phyloP scores from a whole-genome alignment of 2,329 filamentous ascomycete genomes.

The Sarocladiaceae sp. region DNA sequence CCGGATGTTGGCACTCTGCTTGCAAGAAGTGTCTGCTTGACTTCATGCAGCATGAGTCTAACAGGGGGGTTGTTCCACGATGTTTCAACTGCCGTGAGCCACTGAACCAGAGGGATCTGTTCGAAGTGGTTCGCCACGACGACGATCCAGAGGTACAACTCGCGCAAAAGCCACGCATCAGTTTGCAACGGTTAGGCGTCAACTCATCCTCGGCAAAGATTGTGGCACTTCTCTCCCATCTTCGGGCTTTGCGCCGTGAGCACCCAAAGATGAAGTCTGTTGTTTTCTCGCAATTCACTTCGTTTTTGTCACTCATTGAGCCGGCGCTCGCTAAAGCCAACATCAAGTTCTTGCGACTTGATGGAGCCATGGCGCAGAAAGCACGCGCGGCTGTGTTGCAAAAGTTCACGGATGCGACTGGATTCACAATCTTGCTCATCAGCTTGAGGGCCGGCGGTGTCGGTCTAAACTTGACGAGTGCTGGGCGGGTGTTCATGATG shows the following conservation, averaged over 20 bases:
- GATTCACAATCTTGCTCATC: slow-evolving; percentile 71
- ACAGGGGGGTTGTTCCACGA: slow-evolving; percentile 66
- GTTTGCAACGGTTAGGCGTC: slow-evolving; percentile 52
- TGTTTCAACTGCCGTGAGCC: slow-evolving; percentile 88
- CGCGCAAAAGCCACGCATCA: slow-evolving; percentile 45
- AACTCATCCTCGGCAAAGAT: slow-evolving; percentile 83
- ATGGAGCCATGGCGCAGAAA: slow-evolving; percentile 86
- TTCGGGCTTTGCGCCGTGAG: slow-evolving; percentile 61
- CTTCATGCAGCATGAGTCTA: slow-evolving; percentile 80
- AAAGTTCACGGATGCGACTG: slow-evolving; percentile 56
- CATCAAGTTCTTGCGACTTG: slow-evolving; percentile 78
- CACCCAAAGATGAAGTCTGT: slow-evolving; percentile 76
- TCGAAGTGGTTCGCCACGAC: slow-evolving; percentile 83
- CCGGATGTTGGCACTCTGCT: slow-evolving; percentile 94
- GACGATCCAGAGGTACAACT: slow-evolving; percentile 43
- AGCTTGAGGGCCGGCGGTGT: slow-evolving; percentile 88
- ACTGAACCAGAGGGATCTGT: slow-evolving; percentile 78
- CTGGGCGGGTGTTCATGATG: slow-evolving; percentile 95
- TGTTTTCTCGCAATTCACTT: slow-evolving; percentile 96
- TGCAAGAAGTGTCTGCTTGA: slow-evolving; percentile 90
- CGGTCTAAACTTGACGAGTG: slow-evolving; percentile 84
- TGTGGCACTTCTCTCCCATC: slow-evolving; percentile 66
- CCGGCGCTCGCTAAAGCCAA: slow-evolving; percentile 67
- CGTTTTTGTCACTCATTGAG: slow-evolving; percentile 86
- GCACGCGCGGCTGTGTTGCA: slow-evolving; percentile 69